phyloP scores from a whole-genome alignment of 140 eudicot species.

The Flaveria floridana region DNA sequence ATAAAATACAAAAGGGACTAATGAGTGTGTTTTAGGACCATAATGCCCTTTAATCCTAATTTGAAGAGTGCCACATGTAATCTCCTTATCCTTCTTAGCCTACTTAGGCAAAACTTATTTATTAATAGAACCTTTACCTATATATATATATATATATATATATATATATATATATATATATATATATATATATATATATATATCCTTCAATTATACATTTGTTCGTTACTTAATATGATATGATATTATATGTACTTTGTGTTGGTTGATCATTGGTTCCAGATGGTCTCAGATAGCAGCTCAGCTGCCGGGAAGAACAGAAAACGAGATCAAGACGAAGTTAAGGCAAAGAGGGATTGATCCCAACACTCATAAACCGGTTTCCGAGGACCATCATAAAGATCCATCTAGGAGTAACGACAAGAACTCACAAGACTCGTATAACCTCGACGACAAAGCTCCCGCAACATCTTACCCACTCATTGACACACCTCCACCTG shows the following conservation, averaged over 20 bases:
- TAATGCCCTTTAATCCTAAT: too few relatives aligned
- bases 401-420: constrained; percentile 39
- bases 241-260: not conserved
- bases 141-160: too few relatives aligned
- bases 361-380: constrained; percentile 84
- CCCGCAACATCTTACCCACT: constrained; percentile 27
- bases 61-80: too few relatives aligned
- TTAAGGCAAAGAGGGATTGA: constrained; percentile 90
- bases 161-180: too few relatives aligned
- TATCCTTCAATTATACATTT: not conserved
- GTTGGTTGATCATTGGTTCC: not conserved
- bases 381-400: constrained; percentile 63
- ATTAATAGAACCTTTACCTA: too few relatives aligned
- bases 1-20: too few relatives aligned
- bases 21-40: too few relatives aligned
- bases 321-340: constrained; percentile 92
- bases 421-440: constrained; percentile 41
- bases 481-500: constrained; percentile 40
- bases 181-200: too few relatives aligned
- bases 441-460: constrained; percentile 38
- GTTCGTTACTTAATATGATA: too few relatives aligned
- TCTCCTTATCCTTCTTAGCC: too few relatives aligned
- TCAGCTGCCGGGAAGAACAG: constrained; percentile 90
- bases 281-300: constrained; percentile 99
- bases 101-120: too few relatives aligned